Conservation (phyloP, 306 rosid genomes). For the Lagenaria siceraria region DNA sequence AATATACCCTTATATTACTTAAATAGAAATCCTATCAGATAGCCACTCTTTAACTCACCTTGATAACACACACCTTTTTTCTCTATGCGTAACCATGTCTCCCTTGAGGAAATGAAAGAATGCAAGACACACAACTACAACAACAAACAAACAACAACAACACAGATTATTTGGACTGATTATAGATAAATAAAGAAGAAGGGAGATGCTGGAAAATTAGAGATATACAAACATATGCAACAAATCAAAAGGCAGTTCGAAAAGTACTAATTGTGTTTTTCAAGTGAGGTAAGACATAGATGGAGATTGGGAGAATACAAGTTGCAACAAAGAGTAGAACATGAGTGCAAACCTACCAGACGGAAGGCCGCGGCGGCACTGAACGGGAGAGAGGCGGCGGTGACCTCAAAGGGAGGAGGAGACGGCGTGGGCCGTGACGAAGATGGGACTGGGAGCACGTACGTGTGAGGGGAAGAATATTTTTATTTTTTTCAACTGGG, state of each 20-base stretch:
- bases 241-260: not conserved
- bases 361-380: not conserved
- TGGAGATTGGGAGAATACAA: not conserved
- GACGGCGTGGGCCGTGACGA: not conserved
- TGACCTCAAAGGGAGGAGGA: not conserved
- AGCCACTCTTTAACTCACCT: too few relatives aligned
- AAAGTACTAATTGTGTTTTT: not conserved
- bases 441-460: too few relatives aligned
- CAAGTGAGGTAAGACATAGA: not conserved
- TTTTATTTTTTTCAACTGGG: too few relatives aligned
- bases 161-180: not conserved
- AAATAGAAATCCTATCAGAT: too few relatives aligned
- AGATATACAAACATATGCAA: not conserved
- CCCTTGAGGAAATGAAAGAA: too few relatives aligned
- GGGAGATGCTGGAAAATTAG: not conserved
- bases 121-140: too few relatives aligned
- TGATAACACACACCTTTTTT: too few relatives aligned
- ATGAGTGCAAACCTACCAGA: not conserved
- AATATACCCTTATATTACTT: too few relatives aligned
- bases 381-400: too few relatives aligned
- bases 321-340: not conserved
- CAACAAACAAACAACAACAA: not conserved
- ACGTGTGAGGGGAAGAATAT: too few relatives aligned
- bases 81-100: too few relatives aligned
- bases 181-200: too few relatives aligned